A percentile compares a stretch with the other conserved stretches of the same genome.
These are phyloP conservation scores for Oryza nivara DNA, from an alignment of 176 grass and related monocot species.

Conservation along the genomic window DNA sequence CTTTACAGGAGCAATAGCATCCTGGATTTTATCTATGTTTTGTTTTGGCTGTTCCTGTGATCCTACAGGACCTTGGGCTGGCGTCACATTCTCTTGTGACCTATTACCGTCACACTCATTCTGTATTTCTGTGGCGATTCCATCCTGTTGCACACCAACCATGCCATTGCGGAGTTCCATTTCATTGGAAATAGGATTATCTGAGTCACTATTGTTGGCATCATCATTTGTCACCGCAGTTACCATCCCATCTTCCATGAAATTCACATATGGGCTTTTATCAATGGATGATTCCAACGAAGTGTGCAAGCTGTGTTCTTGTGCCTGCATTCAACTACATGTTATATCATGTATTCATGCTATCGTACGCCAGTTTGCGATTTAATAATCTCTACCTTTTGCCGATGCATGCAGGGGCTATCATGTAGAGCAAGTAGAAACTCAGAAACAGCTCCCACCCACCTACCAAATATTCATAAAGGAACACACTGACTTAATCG, in stretches of 20 bases:
- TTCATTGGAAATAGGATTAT: conserved; percentile 12
- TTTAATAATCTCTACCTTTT: conserved; percentile 60
- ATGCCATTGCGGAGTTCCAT: not conserved
- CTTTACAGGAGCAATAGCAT: conserved; percentile 63
- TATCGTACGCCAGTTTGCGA: conserved; percentile 17
- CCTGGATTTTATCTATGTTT: conserved; percentile 39
- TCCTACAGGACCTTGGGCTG: conserved; percentile 9
- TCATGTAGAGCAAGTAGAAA: conserved; percentile 76
- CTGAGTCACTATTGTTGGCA: conserved; percentile 23
- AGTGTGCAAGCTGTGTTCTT: conserved; percentile 50
- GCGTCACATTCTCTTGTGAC: conserved; percentile 9
- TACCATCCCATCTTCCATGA: conserved; percentile 85
- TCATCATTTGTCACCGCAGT: conserved; percentile 60
- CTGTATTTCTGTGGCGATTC: conserved; percentile 22
- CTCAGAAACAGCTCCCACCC: conserved; percentile 66
- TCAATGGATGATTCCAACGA: conserved; percentile 69
- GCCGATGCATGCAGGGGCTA: conserved; percentile 73
- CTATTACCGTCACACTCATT: conserved; percentile 3
- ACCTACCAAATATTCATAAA: conserved; percentile 59
- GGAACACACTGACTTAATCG: conserved; percentile 4
- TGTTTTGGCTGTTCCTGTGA: conserved; percentile 30
- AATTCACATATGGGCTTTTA: conserved; percentile 83
- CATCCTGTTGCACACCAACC: conserved; percentile 16
- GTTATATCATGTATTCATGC: conserved; percentile 34
- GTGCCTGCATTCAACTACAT: conserved; percentile 50